phyloP scores from a whole-genome alignment of 2,329 filamentous ascomycete species.

The Metarhizium humberi region DNA sequence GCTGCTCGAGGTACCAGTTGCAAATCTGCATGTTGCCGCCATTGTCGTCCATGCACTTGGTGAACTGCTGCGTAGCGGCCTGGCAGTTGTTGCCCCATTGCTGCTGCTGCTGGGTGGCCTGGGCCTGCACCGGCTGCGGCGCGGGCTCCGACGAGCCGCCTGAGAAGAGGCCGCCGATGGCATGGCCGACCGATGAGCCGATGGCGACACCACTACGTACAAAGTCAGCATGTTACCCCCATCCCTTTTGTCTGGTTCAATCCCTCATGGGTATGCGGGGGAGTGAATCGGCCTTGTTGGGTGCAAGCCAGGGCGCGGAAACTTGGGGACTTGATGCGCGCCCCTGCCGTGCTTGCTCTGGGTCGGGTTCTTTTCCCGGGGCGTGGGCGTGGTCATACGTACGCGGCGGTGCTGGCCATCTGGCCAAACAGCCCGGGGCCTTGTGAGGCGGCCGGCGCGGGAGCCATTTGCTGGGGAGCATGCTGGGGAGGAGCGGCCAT shows the following conservation, averaged over 20 bases:
- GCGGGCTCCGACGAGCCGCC: slow-evolving; percentile 56
- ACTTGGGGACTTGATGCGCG: too few species aligned
- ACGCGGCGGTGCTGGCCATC: slow-evolving; percentile 98
- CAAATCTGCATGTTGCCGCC: slow-evolving; percentile 91
- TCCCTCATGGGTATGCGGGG: not conserved
- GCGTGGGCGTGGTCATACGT: slow-evolving; percentile 33
- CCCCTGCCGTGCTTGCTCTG: too few species aligned
- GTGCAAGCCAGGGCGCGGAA: too few species aligned
- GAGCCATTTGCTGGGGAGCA: slow-evolving; percentile 36
- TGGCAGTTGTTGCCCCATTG: slow-evolving; percentile 59
- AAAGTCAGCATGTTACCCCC: not conserved
- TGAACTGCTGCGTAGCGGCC: slow-evolving; percentile 74
- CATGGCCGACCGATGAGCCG: slow-evolving; percentile 90
- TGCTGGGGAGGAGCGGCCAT: slow-evolving; percentile 44
- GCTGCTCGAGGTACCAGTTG: slow-evolving; percentile 95
- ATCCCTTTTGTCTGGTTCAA: not conserved
- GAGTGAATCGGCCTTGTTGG: too few species aligned
- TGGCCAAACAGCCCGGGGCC: slow-evolving; percentile 87
- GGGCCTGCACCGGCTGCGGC: slow-evolving; percentile 36
- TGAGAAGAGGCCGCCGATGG: slow-evolving; percentile 79
- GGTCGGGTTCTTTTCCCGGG: not conserved
- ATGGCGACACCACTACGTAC: slow-evolving; percentile 79
- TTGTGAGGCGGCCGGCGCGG: slow-evolving; percentile 41
- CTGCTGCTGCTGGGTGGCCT: slow-evolving; percentile 41
- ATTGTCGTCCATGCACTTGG: slow-evolving; percentile 94